phyloP scores from a whole-genome alignment of 768 basidiomycete species.

The Suillus luteus region DNA sequence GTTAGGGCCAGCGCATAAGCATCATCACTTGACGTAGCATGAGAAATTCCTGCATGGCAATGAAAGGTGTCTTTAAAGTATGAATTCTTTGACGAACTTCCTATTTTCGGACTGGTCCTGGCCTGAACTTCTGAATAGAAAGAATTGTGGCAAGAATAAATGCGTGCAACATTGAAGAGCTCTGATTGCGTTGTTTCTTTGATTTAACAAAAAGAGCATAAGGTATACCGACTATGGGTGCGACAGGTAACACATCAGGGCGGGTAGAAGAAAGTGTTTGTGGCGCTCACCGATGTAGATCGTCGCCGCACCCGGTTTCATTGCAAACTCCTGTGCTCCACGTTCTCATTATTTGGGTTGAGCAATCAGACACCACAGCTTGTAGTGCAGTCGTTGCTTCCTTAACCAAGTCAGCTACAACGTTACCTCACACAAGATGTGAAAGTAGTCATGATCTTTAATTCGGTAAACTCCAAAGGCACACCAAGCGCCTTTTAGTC shows the following conservation, averaged over 20 bases:
- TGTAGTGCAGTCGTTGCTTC: slow-evolving; percentile 22
- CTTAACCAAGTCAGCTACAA: slow-evolving; percentile 14
- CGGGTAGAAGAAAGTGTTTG: not conserved
- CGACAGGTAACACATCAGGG: not conserved
- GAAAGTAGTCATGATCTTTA: slow-evolving; percentile 4
- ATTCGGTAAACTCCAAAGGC: slow-evolving; percentile 29
- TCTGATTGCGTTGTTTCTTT: slow-evolving; percentile 15
- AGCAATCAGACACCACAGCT: slow-evolving; percentile 26
- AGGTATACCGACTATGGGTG: not conserved
- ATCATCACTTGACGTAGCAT: slow-evolving; percentile 38
- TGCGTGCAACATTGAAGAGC: slow-evolving; percentile 15
- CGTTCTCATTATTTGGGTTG: slow-evolving; percentile 12
- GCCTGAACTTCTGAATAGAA: slow-evolving; percentile 24
- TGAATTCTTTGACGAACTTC: slow-evolving; percentile 23
- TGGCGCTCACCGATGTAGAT: slow-evolving; percentile 23
- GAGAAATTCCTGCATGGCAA: slow-evolving; percentile 27
- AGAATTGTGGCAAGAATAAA: slow-evolving; percentile 25
- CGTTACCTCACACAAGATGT: not conserved
- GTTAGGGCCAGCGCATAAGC: slow-evolving; percentile 22
- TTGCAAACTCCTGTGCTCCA: slow-evolving; percentile 19
- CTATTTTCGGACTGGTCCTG: slow-evolving; percentile 22
- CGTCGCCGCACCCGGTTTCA: slow-evolving; percentile 22
- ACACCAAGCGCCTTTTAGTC: slow-evolving; percentile 18
- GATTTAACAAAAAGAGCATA: not conserved
- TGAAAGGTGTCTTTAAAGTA: slow-evolving; percentile 16